Percentiles rank a stretch among this genome's conserved stretches.
Evolutionary conservation across 768 basidiomycete genomes (phyloP).

Genomic region (Gymnopilus dilepis): DNA sequence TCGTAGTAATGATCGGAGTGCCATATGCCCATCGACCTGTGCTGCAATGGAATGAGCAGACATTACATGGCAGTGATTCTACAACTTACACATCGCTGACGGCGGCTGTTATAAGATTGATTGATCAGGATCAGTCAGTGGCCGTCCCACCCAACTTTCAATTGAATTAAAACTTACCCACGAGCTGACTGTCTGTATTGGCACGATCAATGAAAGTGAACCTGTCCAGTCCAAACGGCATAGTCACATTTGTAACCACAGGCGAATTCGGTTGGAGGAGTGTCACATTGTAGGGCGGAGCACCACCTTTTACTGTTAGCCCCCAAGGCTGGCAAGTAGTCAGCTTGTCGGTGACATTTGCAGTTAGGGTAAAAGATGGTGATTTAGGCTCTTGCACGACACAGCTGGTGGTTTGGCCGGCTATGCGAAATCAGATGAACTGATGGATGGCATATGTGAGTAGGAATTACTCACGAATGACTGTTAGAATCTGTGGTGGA

Average conservation of each 20-base stretch:
- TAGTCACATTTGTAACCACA: slow-evolving; percentile 46
- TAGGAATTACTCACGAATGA: slow-evolving; percentile 36
- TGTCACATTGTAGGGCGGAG: slow-evolving; percentile 49
- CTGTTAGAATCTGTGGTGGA: slow-evolving; percentile 37
- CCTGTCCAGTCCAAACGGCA: slow-evolving; percentile 39
- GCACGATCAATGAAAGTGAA: slow-evolving; percentile 51
- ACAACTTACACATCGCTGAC: slow-evolving; percentile 53
- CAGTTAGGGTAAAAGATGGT: slow-evolving; percentile 37
- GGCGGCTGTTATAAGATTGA: slow-evolving; percentile 34
- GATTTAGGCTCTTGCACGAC: slow-evolving; percentile 27
- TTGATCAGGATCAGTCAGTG: slow-evolving; percentile 3
- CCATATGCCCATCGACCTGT: slow-evolving; percentile 45
- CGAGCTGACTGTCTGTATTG: slow-evolving; percentile 37
- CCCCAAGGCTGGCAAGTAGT: slow-evolving; percentile 55
- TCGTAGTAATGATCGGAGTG: slow-evolving; percentile 35
- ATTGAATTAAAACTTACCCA: slow-evolving; percentile 42
- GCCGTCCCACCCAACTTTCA: background rate
- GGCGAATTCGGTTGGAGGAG: slow-evolving; percentile 43
- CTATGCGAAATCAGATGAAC: slow-evolving; percentile 23
- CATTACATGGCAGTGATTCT: background rate
- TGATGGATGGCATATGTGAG: background rate
- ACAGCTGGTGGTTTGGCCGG: slow-evolving; percentile 39
- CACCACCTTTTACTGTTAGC: slow-evolving; percentile 46
- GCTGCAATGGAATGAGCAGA: slow-evolving; percentile 29
- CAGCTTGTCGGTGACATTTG: slow-evolving; percentile 44